Conservation (phyloP, 495 filamentous ascomycete genomes). For the Glonium stellatum region DNA sequence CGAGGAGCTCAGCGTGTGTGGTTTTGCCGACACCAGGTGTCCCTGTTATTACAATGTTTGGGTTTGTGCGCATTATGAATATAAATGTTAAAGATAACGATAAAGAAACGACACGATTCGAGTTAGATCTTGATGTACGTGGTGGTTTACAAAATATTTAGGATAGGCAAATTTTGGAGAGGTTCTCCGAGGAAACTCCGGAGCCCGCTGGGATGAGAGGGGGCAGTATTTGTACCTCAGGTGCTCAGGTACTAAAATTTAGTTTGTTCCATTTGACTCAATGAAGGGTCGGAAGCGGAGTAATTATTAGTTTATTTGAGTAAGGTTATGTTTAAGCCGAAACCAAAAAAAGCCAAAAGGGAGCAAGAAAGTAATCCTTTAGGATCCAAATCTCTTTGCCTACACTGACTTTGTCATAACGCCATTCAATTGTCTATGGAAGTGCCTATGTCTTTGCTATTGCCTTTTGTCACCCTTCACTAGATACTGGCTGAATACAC, state of each 20-base stretch:
- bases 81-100: neutral
- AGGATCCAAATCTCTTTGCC: neutral
- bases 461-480: neutral
- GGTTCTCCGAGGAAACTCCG: no score
- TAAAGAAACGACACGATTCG: no score
- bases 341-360: neutral
- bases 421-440: neutral
- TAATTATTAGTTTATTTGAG: neutral
- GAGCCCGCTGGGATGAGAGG: no score
- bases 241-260: neutral
- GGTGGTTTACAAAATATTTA: no score
- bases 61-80: constrained; percentile 48
- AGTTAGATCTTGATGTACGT: no score
- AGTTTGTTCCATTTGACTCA: neutral
- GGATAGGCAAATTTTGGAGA: no score
- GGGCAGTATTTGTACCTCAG: neutral
- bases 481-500: neutral
- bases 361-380: neutral
- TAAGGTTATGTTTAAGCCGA: neutral
- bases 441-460: neutral
- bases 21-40: constrained; percentile 96
- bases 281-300: neutral
- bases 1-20: constrained; percentile 73
- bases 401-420: neutral
- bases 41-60: constrained; percentile 92